A percentile compares a stretch with the other conserved stretches of the same genome.
Evolutionary conservation across 805 yeast genomes (phyloP).

Genomic region (Starmerella etchellsii): DNA sequence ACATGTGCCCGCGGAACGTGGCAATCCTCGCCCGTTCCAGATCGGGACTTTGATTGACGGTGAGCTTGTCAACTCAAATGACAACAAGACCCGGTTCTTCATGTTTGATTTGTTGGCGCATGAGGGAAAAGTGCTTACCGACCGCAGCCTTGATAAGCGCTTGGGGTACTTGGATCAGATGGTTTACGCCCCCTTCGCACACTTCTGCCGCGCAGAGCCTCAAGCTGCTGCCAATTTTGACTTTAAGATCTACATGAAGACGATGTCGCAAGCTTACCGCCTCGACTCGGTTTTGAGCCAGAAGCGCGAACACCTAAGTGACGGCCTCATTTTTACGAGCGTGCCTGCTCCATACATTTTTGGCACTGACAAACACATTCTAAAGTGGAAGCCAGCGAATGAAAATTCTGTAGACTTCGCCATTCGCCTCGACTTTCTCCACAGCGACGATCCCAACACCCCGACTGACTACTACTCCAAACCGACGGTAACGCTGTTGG

Average conservation of each 20-base stretch:
- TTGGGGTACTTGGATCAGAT: slow-evolving; percentile 74
- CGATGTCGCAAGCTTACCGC: slow-evolving; percentile 74
- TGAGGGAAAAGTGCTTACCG: slow-evolving; percentile 59
- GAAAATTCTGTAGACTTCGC: slow-evolving; percentile 90
- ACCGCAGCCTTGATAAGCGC: slow-evolving; percentile 64
- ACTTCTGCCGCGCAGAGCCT: slow-evolving; percentile 55
- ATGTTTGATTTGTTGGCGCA: slow-evolving; percentile 86
- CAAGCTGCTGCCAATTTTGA: slow-evolving; percentile 66
- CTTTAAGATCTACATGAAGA: slow-evolving; percentile 72
- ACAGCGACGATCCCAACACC: slow-evolving; percentile 43
- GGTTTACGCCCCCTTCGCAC: slow-evolving; percentile 70
- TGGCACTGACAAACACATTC: slow-evolving; percentile 75
- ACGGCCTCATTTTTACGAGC: slow-evolving; percentile 88
- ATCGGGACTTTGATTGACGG: slow-evolving; percentile 90
- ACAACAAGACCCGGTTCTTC: slow-evolving; percentile 49
- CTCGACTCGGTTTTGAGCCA: slow-evolving; percentile 61
- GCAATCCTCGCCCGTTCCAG: slow-evolving; percentile 48
- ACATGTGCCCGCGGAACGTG: slow-evolving; percentile 54
- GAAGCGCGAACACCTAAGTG: slow-evolving; percentile 73
- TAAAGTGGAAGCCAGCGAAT: slow-evolving; percentile 96
- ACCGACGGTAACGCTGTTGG: slow-evolving; percentile 55
- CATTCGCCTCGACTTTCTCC: slow-evolving; percentile 52
- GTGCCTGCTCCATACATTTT: slow-evolving; percentile 73
- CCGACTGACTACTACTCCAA: slow-evolving; percentile 48
- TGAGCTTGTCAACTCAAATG: slow-evolving; percentile 52